A percentile compares a stretch with the other conserved stretches of the same genome.
These are phyloP conservation scores for Solanum ossicruentum DNA, from an alignment of 257 asterid genomes.

Conservation along the genomic window DNA sequence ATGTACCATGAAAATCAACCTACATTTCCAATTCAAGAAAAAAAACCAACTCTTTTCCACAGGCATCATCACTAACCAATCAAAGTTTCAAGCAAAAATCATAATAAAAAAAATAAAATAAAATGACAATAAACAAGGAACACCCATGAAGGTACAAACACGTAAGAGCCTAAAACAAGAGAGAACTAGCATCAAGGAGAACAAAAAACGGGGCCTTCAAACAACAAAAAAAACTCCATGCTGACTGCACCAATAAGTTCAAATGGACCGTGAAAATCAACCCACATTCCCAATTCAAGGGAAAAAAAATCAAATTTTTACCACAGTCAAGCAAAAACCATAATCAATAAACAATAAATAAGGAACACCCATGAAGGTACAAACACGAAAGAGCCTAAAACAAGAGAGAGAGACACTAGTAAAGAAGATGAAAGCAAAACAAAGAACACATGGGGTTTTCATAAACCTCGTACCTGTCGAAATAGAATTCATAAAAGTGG, in stretches of 20 bases:
- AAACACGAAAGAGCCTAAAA: not conserved
- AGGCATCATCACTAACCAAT: not conserved
- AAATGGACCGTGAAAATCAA: not conserved
- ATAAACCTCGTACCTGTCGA: not conserved
- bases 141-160: not conserved
- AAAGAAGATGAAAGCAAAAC: too few relatives aligned
- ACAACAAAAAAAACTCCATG: not conserved
- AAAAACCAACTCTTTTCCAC: not conserved
- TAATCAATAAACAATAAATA: not conserved
- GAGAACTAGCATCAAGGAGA: not conserved
- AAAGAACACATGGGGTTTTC: not conserved
- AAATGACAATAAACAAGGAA: not conserved
- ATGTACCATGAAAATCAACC: not conserved
- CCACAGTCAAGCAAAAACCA: not conserved
- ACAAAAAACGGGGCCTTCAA: not conserved
- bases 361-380: not conserved
- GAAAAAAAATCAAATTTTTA: not conserved
- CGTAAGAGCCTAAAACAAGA: not conserved
- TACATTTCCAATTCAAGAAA: not conserved
- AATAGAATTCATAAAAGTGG: not conserved
- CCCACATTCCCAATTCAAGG: not conserved
- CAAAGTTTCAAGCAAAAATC: not conserved
- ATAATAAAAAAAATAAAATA: not conserved
- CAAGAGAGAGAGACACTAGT: not conserved
- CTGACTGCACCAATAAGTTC: not conserved